Conservation (phyloP, 441 rosid species). For the Iberis amara region DNA sequence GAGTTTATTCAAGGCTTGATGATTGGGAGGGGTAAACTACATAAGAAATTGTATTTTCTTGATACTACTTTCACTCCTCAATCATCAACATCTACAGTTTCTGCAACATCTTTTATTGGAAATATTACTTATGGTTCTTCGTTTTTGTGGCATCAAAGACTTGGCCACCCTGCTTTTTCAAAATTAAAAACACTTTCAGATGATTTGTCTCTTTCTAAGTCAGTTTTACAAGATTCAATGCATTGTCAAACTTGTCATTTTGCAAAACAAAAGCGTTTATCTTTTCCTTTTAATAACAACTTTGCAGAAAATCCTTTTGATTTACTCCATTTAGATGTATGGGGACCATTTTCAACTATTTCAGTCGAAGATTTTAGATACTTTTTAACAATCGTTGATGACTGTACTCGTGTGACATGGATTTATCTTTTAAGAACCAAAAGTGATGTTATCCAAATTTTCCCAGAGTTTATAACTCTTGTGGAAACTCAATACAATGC, state of each 20-base stretch:
- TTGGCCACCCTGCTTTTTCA: not conserved
- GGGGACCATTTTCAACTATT: not conserved
- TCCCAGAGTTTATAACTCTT: not conserved
- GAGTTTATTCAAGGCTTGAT: no score
- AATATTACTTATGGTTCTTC: not conserved
- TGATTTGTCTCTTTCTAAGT: not conserved
- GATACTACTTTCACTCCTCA: no score
- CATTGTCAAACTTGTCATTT: not conserved
- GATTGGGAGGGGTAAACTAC: no score
- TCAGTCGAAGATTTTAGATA: not conserved
- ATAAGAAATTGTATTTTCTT: no score
- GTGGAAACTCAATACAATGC: not conserved
- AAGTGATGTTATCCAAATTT: not conserved
- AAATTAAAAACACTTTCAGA: not conserved
- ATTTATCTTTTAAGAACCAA: not conserved
- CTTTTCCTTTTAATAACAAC: not conserved
- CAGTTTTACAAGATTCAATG: accelerated
- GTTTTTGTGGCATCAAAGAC: not conserved
- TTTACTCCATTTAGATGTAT: not conserved
- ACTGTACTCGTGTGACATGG: not conserved
- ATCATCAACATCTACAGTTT: no score
- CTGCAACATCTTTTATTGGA: not conserved
- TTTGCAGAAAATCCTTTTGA: not conserved
- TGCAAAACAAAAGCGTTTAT: not conserved
- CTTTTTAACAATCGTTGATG: not conserved